A percentile compares a stretch with the other conserved stretches of the same genome.
Conservation (phyloP, 106 monocot species). For the Dendrobium nobile region DNA sequence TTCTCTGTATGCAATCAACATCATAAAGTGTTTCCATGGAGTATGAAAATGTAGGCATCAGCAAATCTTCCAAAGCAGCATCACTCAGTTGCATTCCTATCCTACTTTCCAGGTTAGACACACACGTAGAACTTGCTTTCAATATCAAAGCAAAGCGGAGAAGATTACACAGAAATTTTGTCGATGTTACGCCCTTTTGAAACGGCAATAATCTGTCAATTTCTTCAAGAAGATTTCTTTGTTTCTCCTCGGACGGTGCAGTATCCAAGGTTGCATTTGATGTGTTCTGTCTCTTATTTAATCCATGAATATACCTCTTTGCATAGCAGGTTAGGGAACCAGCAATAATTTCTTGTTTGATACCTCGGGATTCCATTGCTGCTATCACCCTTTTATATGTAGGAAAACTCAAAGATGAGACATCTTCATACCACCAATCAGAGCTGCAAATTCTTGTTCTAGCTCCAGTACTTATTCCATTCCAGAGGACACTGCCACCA, state of each 20-base stretch:
- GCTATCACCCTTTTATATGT: conserved; percentile 23
- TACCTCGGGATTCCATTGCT: conserved; percentile 20
- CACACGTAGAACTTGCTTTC: conserved; percentile 11
- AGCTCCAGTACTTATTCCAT: conserved; percentile 33
- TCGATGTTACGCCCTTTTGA: conserved; percentile 14
- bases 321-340: conserved; percentile 22
- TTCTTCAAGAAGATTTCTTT: conserved; percentile 24
- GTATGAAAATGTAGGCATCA: conserved; percentile 26
- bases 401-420: conserved; percentile 20
- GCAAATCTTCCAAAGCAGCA: conserved; percentile 25
- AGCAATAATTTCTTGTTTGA: conserved; percentile 14
- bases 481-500: conserved; percentile 31
- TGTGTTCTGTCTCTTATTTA: conserved; percentile 7
- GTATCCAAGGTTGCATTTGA: neutral
- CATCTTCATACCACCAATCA: conserved; percentile 37
- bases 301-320: conserved; percentile 15
- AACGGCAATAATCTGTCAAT: conserved; percentile 16
- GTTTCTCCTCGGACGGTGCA: conserved; percentile 18
- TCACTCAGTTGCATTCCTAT: conserved; percentile 28
- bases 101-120: conserved; percentile 20
- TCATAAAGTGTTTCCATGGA: conserved; percentile 32
- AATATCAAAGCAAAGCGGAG: conserved; percentile 24
- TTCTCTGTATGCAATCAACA: conserved; percentile 29
- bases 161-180: conserved; percentile 25
- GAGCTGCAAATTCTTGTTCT: conserved; percentile 13